Base-by-base conservation (phyloP, 176 grass and related monocot genomes). In the Raddia distichophylla region DNA sequence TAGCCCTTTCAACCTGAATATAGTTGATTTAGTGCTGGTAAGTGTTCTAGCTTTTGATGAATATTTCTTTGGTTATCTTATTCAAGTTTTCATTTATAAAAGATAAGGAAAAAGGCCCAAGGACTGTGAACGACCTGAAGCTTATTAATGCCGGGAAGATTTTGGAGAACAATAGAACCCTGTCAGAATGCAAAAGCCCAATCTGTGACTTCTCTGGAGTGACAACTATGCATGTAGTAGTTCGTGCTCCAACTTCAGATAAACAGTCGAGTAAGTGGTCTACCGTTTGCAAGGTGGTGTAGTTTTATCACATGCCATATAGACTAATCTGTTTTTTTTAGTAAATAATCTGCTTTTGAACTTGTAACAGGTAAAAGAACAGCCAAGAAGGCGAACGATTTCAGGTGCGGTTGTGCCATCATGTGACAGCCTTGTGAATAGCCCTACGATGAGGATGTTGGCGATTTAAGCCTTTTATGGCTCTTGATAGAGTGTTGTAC, bases 101-200 rank as follows among this genome's bases (percentile, higher is more conserved):
- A 92, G 90, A 83, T 73, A 92, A 89, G 69, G 86, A 86, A 51
- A 92, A 89, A 69, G 83, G 90, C 79, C 90, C 90, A 7, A 83
- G 86, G 79, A 92, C 86, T 56, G 81, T 92, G 49, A 89, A 83
- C 3, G 90, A 89, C 77, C 42, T 92, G 5, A 92, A 88, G 74
- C 79, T 92, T 78, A 92, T 92, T 51, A 92, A 89, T 71, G 90
- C 90, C 70, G 90, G 90, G 78, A 92, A 89, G 84, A 92, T 92
- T 86, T 80, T 92, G 65, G 90, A 92, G 83, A 92, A 89, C 76
- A 91, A 85, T 58, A 86, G 53, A 86, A 92, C 90, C 58, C 71
- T 92, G 57, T 88, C 69, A 57, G 90, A 92, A 84, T 92, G 86
- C 80, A 92, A 79, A 75, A 92, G 90, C 64, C 56, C 83, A 1